phyloP scores from a whole-genome alignment of 2,329 filamentous ascomycete species.

The Colletotrichum plurivorum region DNA sequence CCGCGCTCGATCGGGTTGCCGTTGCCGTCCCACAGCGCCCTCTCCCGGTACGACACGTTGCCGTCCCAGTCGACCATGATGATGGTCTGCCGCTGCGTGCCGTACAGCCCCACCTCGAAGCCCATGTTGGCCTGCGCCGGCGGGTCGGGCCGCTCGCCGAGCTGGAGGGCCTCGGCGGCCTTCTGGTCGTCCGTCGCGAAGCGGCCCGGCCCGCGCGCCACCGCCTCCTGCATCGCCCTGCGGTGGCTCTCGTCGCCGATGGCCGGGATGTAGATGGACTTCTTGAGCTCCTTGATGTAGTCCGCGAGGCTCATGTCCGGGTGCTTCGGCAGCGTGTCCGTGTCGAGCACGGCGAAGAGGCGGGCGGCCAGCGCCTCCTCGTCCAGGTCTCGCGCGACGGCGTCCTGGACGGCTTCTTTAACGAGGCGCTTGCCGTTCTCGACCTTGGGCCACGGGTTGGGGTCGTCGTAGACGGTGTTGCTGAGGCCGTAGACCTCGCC shows the following conservation, averaged over 20 bases:
- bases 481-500: constrained; percentile 72
- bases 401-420: constrained; percentile 56
- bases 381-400: constrained; percentile 50
- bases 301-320: constrained; percentile 64
- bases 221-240: constrained; percentile 60
- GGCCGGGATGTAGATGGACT: constrained; percentile 73
- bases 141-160: constrained; percentile 47
- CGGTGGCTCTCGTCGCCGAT: constrained; percentile 66
- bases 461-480: constrained; percentile 71
- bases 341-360: constrained; percentile 70
- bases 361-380: constrained; percentile 65
- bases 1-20: constrained; percentile 69
- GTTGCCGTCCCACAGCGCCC: constrained; percentile 71
- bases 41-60: constrained; percentile 71
- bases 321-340: constrained; percentile 66
- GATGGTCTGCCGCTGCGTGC: constrained; percentile 75
- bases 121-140: constrained; percentile 46
- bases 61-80: constrained; percentile 75
- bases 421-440: constrained; percentile 64
- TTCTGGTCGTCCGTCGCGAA: constrained; percentile 56
- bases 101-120: constrained; percentile 73
- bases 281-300: constrained; percentile 66
- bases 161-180: constrained; percentile 51
- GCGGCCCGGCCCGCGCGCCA: constrained; percentile 53
- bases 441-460: constrained; percentile 73